Evolutionary conservation across 192 early-diverging fungal genomes (phyloP).

Genomic region (Linnemannia elongata): DNA sequence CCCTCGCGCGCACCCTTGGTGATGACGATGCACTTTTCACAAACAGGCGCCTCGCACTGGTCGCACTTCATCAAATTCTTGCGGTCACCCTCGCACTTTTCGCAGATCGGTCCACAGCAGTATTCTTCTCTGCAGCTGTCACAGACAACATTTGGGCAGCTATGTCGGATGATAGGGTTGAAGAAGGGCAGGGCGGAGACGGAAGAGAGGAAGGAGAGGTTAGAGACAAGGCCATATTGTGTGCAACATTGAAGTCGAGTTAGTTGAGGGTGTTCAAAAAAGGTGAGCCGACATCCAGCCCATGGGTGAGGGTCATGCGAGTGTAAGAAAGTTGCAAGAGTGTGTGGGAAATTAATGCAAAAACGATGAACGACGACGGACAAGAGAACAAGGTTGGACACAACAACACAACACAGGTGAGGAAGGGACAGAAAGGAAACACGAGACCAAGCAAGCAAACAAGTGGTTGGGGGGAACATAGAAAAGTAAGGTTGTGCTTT

Average conservation of each 20-base stretch:
- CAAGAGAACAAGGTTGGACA: not conserved
- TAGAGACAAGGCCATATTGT: not conserved
- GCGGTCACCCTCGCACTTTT: conserved; percentile 35
- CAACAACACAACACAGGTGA: too few relatives aligned
- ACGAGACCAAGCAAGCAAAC: conserved; percentile 12
- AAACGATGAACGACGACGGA: not conserved
- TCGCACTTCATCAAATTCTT: conserved; percentile 51
- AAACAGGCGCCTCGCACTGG: conserved; percentile 43
- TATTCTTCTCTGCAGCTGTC: conserved; percentile 57
- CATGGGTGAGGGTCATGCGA: not conserved
- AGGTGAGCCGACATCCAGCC: not conserved
- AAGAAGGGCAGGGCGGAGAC: not conserved
- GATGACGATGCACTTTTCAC: conserved; percentile 54
- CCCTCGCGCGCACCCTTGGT: conserved; percentile 51
- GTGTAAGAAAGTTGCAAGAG: not conserved
- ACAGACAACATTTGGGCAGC: conserved; percentile 54
- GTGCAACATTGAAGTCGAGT: not conserved
- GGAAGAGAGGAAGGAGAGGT: not conserved
- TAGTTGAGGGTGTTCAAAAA: not conserved
- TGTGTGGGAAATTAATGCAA: conserved; percentile 17
- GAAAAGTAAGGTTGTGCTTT: conserved; percentile 4
- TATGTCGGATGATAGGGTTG: not conserved
- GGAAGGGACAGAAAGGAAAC: not conserved
- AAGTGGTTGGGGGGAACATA: not conserved
- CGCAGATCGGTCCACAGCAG: conserved; percentile 56